Evolutionary conservation across 495 filamentous ascomycete species (phyloP).

Genomic region (Lindgomyces ingoldianus): DNA sequence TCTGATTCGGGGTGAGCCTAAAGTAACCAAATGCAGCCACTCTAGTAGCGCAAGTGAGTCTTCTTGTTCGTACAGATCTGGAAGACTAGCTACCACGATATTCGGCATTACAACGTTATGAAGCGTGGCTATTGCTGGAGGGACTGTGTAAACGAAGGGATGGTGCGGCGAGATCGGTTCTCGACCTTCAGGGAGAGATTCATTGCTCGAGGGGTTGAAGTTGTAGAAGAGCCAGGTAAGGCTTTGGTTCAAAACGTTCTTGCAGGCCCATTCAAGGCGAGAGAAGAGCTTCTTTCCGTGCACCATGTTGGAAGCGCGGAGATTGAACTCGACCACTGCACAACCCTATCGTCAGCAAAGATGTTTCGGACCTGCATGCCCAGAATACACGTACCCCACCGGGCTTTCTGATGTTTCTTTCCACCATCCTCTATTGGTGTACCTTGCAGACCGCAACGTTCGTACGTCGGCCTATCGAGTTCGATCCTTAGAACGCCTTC

Average conservation of each 20-base stretch:
- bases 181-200: conserved; percentile 10
- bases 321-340: conserved; percentile 76
- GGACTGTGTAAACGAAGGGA: conserved; percentile 15
- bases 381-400: conserved; percentile 54
- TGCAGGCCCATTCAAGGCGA: conserved; percentile 78
- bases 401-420: conserved; percentile 60
- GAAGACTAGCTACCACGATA: conserved; percentile 5
- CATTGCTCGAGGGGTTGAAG: conserved; percentile 41
- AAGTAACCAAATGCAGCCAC: conserved; percentile 76
- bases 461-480: conserved; percentile 80
- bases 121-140: not conserved
- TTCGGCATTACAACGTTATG: not conserved
- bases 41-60: conserved; percentile 59
- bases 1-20: conserved; percentile 70
- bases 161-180: conserved; percentile 28
- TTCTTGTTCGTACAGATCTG: conserved; percentile 22
- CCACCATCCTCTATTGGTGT: conserved; percentile 63
- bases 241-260: conserved; percentile 72
- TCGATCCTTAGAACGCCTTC: conserved; percentile 78
- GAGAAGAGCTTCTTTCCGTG: conserved; percentile 92
- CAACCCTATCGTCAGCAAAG: not conserved
- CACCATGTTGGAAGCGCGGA: conserved; percentile 77
- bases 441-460: conserved; percentile 79
- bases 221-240: conserved; percentile 83
- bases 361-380: conserved; percentile 24